Conservation (phyloP, 495 filamentous ascomycete species). For the Xanthoparmelia taractica region DNA sequence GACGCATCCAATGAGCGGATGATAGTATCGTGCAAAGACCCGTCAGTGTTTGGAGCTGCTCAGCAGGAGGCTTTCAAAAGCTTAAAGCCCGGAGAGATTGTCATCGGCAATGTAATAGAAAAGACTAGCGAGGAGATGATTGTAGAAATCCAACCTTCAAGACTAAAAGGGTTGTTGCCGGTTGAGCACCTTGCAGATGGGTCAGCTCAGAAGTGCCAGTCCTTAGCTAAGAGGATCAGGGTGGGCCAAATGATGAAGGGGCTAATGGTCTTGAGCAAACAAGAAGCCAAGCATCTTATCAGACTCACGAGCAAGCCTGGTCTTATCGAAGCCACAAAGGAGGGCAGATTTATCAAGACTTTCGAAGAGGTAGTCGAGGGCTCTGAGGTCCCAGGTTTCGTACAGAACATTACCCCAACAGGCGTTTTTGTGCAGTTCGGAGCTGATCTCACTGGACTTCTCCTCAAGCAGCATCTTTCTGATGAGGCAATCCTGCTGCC, state of each 20-base stretch:
- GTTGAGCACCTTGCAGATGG: conserved; percentile 78
- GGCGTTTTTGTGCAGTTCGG: conserved; percentile 78
- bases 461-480: conserved; percentile 67
- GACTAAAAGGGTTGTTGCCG: conserved; percentile 66
- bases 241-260: conserved; percentile 73
- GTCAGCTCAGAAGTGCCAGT: conserved; percentile 61
- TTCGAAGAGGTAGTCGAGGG: conserved; percentile 66
- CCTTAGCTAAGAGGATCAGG: conserved; percentile 66
- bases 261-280: conserved; percentile 75
- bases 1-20: conserved; percentile 62
- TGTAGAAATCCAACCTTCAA: conserved; percentile 62
- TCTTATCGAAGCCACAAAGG: conserved; percentile 65
- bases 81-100: conserved; percentile 59
- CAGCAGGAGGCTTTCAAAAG: conserved; percentile 68
- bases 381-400: conserved; percentile 65
- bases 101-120: conserved; percentile 71
- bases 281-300: conserved; percentile 63
- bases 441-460: conserved; percentile 64
- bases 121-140: conserved; percentile 74
- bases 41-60: conserved; percentile 61
- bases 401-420: conserved; percentile 69
- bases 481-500: conserved; percentile 56
- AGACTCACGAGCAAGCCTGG: conserved; percentile 71
- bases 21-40: conserved; percentile 88
- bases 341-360: conserved; percentile 52